Percentiles rank a stretch among this genome's conserved stretches.
phyloP scores from a whole-genome alignment of 331 rosid genomes.

The Erythrophleum ivorense region DNA sequence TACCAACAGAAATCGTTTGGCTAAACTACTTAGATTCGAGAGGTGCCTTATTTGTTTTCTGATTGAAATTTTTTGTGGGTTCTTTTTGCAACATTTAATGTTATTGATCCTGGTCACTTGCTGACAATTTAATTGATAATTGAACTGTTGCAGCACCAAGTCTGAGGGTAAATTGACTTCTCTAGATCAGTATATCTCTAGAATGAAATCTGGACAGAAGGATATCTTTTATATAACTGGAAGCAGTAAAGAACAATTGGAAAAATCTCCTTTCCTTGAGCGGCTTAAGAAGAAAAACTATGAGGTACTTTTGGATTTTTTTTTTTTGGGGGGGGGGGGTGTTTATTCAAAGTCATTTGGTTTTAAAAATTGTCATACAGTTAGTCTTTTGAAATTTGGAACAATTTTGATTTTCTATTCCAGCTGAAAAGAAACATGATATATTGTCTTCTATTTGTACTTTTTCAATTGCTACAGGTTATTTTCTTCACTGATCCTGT shows the following conservation, averaged over 20 bases:
- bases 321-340: neutral
- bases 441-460: neutral
- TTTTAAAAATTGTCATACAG: neutral
- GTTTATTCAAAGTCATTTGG: neutral
- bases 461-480: conserved; percentile 45
- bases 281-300: conserved; percentile 69
- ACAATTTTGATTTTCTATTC: neutral
- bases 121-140: conserved; percentile 35
- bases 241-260: conserved; percentile 75
- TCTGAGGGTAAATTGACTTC: conserved; percentile 93
- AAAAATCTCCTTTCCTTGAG: conserved; percentile 78
- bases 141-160: conserved; percentile 72
- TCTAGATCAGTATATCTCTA: conserved; percentile 77
- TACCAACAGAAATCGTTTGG: conserved; percentile 89
- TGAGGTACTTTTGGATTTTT: conserved; percentile 48
- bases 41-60: conserved; percentile 50
- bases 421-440: too few relatives aligned
- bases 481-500: conserved; percentile 77
- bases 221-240: conserved; percentile 76
- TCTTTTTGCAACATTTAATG: neutral
- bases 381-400: neutral
- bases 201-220: conserved; percentile 78
- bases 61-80: neutral
- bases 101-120: conserved; percentile 18
- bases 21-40: conserved; percentile 94